Conservation (phyloP, 148 eudicot genomes). For the Pharnaceum exiguum region DNA sequence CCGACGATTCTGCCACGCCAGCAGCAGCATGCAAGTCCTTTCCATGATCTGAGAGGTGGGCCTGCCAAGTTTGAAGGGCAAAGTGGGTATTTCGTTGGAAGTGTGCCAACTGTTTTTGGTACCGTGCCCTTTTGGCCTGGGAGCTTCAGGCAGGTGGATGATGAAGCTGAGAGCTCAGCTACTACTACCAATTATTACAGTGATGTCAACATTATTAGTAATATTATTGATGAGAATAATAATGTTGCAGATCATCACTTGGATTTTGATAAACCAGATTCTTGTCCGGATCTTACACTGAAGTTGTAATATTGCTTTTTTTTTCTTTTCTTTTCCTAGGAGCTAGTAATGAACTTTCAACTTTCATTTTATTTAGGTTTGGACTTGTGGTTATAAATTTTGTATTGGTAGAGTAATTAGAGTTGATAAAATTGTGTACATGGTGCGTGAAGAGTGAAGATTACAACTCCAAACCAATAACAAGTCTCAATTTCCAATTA, state of each 20-base stretch:
- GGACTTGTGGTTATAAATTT: neutral
- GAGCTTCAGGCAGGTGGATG: conserved; percentile 40
- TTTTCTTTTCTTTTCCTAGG: neutral
- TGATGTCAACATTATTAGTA: neutral
- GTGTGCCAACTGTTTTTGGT: conserved; percentile 30
- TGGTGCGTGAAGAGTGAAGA: too few relatives aligned
- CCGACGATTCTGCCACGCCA: conserved; percentile 2
- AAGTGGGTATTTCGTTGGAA: conserved; percentile 25
- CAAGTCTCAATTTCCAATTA: too few relatives aligned
- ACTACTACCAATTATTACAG: conserved; percentile 6
- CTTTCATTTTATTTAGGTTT: neutral
- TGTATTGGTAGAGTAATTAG: too few relatives aligned
- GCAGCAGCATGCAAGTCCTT: conserved; percentile 9
- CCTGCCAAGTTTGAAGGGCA: conserved; percentile 30
- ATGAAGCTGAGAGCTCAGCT: conserved; percentile 21
- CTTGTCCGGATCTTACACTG: conserved; percentile 54
- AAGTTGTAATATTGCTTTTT: conserved; percentile 30
- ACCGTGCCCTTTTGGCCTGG: conserved; percentile 59
- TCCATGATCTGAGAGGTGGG: conserved; percentile 14
- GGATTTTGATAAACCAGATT: neutral
- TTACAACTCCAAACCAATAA: too few relatives aligned
- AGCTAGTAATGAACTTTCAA: neutral
- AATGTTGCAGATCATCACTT: neutral
- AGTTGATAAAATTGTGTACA: too few relatives aligned
- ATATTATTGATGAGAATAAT: neutral